Evolutionary conservation across 306 rosid genomes (phyloP), one percentile per base, ranked within the genome.

Genomic region (Vigna mungo): DNA sequence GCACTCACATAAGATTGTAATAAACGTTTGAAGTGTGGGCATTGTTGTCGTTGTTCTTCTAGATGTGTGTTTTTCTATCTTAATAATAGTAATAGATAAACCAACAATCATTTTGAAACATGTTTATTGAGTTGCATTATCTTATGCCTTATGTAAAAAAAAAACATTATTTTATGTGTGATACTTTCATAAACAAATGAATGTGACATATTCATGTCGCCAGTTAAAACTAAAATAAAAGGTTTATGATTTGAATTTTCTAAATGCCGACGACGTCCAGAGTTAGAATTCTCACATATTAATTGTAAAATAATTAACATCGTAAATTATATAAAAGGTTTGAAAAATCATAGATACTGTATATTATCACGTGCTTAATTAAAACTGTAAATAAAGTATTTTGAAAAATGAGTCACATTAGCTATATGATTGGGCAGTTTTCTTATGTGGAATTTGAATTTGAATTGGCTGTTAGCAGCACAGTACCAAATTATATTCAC

Each of bases 311-410:
- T 25, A 25, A 25, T 25, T 25, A 25, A 25, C 3, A 25, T 25
- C 3, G 27, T 25, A 25, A 25, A 25, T 25, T 25, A 25, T 25
- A 25, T 13, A 60, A 15, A 3, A 14, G 43, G 9, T 36, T 61
- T 61, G 2, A 7, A 32, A 61, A 34, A 14, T 15, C 1, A 9
- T 2, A 37, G 12, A 64, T 17, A 17, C 49, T 64, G 49, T 64
- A 9, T 37, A 64, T 4, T n/a, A 18, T 43, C 71, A 66, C 71
- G 71, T 66, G 71, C 11, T 41, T 20, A 66, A 41, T 66, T 66
- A 53, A 41, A 43, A 41, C 17, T 5, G 1, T 5, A 16, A 1
- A 64, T 46, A 18, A 43, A 41, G 36, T 66, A 66, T 12, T 41
- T 4, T 17, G 4, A 15, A 64, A 18, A 63, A 34, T 62, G 16